These are phyloP conservation scores for Botrytis pseudocinerea DNA, from an alignment of 2,329 filamentous ascomycete genomes.

Conservation along the genomic window DNA sequence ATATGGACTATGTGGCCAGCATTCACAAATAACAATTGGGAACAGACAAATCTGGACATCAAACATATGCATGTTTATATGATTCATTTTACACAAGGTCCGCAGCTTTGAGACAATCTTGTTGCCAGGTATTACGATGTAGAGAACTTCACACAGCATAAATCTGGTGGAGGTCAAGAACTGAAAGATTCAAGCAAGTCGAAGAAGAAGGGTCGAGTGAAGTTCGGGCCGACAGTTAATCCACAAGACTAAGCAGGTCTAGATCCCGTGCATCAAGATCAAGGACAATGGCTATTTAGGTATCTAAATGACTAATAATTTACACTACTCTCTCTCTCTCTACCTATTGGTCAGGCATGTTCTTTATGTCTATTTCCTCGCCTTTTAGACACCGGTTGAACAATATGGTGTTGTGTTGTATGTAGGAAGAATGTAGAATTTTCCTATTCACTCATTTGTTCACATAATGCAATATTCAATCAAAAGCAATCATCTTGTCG, in stretches of 20 bases:
- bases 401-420: neutral
- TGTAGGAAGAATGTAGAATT: neutral
- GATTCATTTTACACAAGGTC: neutral
- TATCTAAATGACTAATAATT: neutral
- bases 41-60: neutral
- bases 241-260: neutral
- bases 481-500: neutral
- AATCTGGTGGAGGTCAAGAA: slow-evolving; percentile 10
- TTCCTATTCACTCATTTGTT: neutral
- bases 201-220: neutral
- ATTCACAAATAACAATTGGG: neutral
- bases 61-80: neutral
- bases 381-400: too few species aligned
- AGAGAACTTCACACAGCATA: slow-evolving; percentile 10
- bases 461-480: neutral
- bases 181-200: neutral
- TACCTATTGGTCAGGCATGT: neutral
- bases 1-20: neutral
- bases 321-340: neutral
- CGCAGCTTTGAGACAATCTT: neutral
- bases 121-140: neutral
- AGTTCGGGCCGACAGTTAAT: slow-evolving; percentile 11
- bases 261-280: slow-evolving; percentile 3
- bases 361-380: neutral
- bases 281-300: neutral